phyloP scores from a whole-genome alignment of 2,329 filamentous ascomycete species.

The Ophiosphaerella korrae region DNA sequence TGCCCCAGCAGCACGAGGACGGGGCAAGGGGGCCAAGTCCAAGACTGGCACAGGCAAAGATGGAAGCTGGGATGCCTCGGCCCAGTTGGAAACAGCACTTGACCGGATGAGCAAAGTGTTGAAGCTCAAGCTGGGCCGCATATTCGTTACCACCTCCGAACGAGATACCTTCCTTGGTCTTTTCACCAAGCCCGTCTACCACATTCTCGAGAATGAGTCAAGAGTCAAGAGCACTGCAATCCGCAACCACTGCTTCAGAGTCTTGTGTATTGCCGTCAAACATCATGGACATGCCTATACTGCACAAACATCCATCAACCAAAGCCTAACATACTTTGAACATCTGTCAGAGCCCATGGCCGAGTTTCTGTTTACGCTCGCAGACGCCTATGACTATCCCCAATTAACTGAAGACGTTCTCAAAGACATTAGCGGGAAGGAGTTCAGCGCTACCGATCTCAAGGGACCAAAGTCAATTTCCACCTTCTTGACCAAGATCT shows the following conservation, averaged over 20 bases:
- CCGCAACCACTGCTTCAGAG: constrained; percentile 96
- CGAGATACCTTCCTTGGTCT: constrained; percentile 92
- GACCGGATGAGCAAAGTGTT: constrained; percentile 96
- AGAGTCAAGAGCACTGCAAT: constrained; percentile 87
- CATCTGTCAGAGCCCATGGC: constrained; percentile 99
- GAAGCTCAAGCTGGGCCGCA: constrained; percentile 86
- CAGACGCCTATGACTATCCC: constrained; percentile 96
- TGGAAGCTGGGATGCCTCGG: constrained; percentile 83
- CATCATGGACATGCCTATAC: constrained; percentile 97
- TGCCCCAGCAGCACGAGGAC: constrained; percentile 71
- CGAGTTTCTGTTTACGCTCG: constrained; percentile 92
- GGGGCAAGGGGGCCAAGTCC: constrained; percentile 76
- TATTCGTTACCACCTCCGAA: constrained; percentile 95
- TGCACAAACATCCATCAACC: constrained; percentile 96
- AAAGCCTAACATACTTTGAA: constrained; percentile 97
- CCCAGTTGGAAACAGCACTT: constrained; percentile 84
- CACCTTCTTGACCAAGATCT: constrained; percentile 88
- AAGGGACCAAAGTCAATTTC: constrained; percentile 96
- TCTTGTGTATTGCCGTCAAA: constrained; percentile 94
- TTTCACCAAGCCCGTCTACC: constrained; percentile 89
- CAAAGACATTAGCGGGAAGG: constrained; percentile 93
- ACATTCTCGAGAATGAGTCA: constrained; percentile 92
- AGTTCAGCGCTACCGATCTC: constrained; percentile 96
- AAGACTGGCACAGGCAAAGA: constrained; percentile 67
- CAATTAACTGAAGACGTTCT: constrained; percentile 93